Percentiles rank a stretch among this genome's conserved stretches.
These are phyloP conservation scores for Talaromyces adpressus DNA, from an alignment of 495 filamentous ascomycete species.

Conservation along the genomic window DNA sequence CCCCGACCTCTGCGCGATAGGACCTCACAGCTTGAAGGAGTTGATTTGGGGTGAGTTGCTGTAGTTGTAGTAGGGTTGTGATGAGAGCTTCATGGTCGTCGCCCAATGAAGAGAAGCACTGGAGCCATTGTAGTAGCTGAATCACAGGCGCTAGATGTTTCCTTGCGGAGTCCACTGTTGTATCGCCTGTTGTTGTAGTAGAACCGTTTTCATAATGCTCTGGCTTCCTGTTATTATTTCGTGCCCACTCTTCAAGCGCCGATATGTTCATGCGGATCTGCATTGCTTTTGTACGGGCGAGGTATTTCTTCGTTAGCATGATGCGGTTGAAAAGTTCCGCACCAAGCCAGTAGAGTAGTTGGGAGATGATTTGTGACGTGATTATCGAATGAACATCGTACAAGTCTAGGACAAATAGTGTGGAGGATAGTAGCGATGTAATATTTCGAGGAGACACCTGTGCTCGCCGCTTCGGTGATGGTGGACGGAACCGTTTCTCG, in stretches of 20 bases:
- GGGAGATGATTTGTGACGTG: slow-evolving; percentile 81
- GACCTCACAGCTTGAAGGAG: slow-evolving; percentile 88
- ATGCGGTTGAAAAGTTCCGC: slow-evolving; percentile 98
- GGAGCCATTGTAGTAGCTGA: slow-evolving; percentile 94
- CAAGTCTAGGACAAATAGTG: slow-evolving; percentile 92
- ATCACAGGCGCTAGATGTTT: slow-evolving; percentile 85
- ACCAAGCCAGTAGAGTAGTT: slow-evolving; percentile 93
- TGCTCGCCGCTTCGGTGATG: slow-evolving; percentile 88
- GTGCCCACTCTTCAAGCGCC: slow-evolving; percentile 90
- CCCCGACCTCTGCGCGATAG: slow-evolving; percentile 90
- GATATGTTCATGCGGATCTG: slow-evolving; percentile 99
- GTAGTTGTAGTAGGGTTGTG: slow-evolving; percentile 82
- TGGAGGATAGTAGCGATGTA: slow-evolving; percentile 93
- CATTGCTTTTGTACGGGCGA: slow-evolving; percentile 97
- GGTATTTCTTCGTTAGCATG: slow-evolving; percentile 89
- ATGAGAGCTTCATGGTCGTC: slow-evolving; percentile 85
- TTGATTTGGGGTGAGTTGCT: slow-evolving; percentile 75
- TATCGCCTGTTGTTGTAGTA: slow-evolving; percentile 79
- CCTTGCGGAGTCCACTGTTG: slow-evolving; percentile 71
- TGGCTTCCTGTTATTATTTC: slow-evolving; percentile 84
- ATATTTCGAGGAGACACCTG: slow-evolving; percentile 92
- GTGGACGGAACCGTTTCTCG: slow-evolving; percentile 89
- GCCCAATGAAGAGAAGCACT: slow-evolving; percentile 93
- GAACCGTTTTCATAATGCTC: slow-evolving; percentile 95
- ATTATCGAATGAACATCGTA: slow-evolving; percentile 99